Percentiles rank a stretch among this genome's conserved stretches.
Conservation (phyloP, 2,329 filamentous ascomycete species). For the Fusarium irregulare region DNA sequence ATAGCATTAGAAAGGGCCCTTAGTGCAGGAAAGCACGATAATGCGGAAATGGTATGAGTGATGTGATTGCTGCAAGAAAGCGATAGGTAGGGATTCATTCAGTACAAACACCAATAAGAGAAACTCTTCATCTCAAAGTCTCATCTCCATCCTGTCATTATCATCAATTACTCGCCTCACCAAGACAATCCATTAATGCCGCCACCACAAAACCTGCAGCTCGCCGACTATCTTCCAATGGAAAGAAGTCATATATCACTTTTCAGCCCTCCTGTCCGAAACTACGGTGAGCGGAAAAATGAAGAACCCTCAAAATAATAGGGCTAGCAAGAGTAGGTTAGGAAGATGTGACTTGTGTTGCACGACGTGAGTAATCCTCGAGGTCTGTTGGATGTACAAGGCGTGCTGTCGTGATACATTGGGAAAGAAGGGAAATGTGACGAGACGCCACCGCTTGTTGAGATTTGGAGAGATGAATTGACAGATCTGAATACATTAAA, state of each 20-base stretch:
- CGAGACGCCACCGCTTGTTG: slow-evolving; percentile 32
- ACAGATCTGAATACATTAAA: neutral
- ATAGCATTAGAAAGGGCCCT: neutral
- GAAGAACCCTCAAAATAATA: neutral
- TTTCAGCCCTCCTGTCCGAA: slow-evolving; percentile 11
- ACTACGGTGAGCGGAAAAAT: slow-evolving; percentile 28
- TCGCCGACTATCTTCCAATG: slow-evolving; percentile 29
- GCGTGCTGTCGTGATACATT: slow-evolving; percentile 20
- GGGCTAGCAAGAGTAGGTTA: slow-evolving; percentile 6
- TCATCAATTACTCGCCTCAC: neutral
- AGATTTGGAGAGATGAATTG: neutral
- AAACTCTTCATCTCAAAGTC: too few species aligned
- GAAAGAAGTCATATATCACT: slow-evolving; percentile 17
- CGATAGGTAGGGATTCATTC: too few species aligned
- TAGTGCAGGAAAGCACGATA: neutral
- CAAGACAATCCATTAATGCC: neutral
- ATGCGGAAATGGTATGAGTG: neutral
- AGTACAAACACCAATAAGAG: neutral
- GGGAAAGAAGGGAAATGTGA: slow-evolving; percentile 17
- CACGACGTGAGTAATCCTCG: slow-evolving; percentile 28
- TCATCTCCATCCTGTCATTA: too few species aligned
- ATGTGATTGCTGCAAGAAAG: neutral
- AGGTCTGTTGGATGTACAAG: slow-evolving; percentile 26
- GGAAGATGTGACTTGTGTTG: slow-evolving; percentile 7
- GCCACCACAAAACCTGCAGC: slow-evolving; percentile 26